These are phyloP conservation scores for Phylloboletellus chloephorus DNA, from an alignment of 1,284 basidiomycete genomes.

Conservation along the genomic window DNA sequence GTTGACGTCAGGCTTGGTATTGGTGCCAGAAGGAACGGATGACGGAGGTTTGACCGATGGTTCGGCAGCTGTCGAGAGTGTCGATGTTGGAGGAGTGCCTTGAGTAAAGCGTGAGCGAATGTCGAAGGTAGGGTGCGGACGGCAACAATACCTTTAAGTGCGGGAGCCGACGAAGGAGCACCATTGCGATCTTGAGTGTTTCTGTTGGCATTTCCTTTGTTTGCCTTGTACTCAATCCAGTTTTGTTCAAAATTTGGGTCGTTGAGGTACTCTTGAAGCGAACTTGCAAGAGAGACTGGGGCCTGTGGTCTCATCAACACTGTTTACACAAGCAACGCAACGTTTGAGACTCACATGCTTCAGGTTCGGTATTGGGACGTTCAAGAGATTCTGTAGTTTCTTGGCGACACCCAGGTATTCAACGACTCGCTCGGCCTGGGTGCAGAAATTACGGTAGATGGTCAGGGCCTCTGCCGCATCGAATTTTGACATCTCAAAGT, in stretches of 20 bases:
- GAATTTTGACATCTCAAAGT: constrained; percentile 96
- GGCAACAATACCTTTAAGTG: constrained; percentile 17
- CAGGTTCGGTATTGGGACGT: constrained; percentile 90
- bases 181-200: constrained; percentile 32
- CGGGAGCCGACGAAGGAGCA: constrained; percentile 18
- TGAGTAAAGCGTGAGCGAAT: constrained; percentile 2
- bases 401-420: constrained; percentile 92
- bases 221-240: constrained; percentile 85
- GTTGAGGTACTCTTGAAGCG: constrained; percentile 92
- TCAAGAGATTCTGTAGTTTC: constrained; percentile 88
- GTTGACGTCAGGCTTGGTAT: constrained; percentile 23
- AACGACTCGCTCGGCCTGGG: constrained; percentile 90
- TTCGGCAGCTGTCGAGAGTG: constrained; percentile 19
- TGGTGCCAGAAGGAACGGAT: constrained; percentile 20
- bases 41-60: constrained; percentile 19
- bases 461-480: constrained; percentile 84
- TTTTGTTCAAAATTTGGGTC: constrained; percentile 97
- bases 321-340: neutral
- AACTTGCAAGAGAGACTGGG: constrained; percentile 86
- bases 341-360: constrained; percentile 67
- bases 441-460: constrained; percentile 94
- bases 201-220: constrained; percentile 72
- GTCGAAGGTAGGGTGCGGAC: neutral
- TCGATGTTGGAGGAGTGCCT: constrained; percentile 15
- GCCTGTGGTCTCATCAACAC: constrained; percentile 49